Conservation (phyloP, 2,329 filamentous ascomycete species). For the Aspergillus felis region DNA sequence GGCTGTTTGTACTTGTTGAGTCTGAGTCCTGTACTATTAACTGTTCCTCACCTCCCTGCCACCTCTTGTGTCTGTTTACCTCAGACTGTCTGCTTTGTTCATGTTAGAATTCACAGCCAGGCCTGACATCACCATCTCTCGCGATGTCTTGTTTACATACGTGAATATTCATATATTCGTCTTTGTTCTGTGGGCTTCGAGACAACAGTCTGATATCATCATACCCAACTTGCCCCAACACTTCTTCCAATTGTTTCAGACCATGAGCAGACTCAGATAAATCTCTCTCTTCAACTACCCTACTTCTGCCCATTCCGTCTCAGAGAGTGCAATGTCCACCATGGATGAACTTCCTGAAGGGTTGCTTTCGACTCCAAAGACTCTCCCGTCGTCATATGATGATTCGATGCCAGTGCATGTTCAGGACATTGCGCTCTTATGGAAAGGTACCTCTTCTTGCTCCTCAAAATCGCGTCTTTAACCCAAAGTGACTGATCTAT, state of each 20-base stretch:
- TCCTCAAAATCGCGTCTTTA: background rate
- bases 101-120: background rate
- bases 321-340: background rate
- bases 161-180: background rate
- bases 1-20: background rate
- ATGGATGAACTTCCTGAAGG: conserved; percentile 42
- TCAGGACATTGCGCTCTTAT: conserved; percentile 43
- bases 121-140: background rate
- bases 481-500: background rate
- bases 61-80: background rate
- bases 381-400: conserved; percentile 35
- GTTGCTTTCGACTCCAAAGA: conserved; percentile 39
- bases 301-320: background rate
- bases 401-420: conserved; percentile 35
- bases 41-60: background rate
- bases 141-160: background rate
- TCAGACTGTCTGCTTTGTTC: background rate
- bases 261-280: background rate
- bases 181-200: background rate
- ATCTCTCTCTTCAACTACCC: background rate
- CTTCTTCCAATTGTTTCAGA: background rate
- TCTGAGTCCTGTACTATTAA: background rate
- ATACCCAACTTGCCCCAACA: background rate
- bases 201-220: background rate
- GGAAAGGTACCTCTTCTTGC: conserved; percentile 43